Evolutionary conservation across 257 asterid species (phyloP), one percentile per base, ranked within the genome.

Genomic region (Penstemon davidsonii): DNA sequence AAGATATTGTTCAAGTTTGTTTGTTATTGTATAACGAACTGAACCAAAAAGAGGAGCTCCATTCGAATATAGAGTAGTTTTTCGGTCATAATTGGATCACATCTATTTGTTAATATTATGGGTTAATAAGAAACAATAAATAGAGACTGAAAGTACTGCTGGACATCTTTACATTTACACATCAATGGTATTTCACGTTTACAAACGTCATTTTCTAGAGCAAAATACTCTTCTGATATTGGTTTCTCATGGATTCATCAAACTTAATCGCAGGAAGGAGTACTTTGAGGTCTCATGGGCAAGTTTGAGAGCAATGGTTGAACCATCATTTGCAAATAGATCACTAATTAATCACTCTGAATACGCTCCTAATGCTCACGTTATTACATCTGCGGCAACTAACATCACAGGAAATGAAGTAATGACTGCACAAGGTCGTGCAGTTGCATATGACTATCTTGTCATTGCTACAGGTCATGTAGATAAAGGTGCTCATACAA

Each of bases 401-500:
- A 77, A 64, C 70, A 74, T 90, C 80, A 90, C 89, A 7, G 74
- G 57, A 18, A 64, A 55, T 51, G 93, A 87, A 76, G 89, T 93
- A 18, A 7, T 70, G 71, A 88, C 96, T 41, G 84, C 79, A 49
- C 82, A 86, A 38, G 97, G 97, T 59, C 81, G 69, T 39, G 9
- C 8, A 4, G 33, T 88, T 62, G 81, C 73, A 3, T 94, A 82
- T 56, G 96, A 94, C 77, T 94, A 87, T 81, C 96, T 91, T 60
- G 91, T 91, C 68, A 66, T 94, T 58, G 96, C 99, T 66, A 88
- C 96, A 10, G 99, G 99, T 33, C 99, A 88, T 67, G 64, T 52
- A 7, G 82, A 67, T 43, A n/a, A 70, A 3, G 79, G 82, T 36
- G 75, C 78, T 66, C 58, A 9, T 45, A 73, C 91, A 3, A 86